Evolutionary conservation across 164 flowering plant species (phyloP).

Genomic region (Aristolochia californica): DNA sequence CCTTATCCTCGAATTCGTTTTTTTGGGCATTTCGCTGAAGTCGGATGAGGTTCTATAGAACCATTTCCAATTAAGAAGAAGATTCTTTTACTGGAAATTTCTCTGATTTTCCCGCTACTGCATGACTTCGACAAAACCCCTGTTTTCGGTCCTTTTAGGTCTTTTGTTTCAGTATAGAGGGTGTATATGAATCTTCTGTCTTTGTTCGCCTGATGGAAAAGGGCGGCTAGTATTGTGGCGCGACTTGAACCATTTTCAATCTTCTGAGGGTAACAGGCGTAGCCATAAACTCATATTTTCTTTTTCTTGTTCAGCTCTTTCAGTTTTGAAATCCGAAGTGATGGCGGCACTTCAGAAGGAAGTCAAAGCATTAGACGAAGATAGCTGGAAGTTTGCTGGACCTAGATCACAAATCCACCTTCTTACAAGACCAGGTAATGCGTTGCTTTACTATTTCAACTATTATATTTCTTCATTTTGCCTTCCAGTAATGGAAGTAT

Average conservation of each 20-base stretch:
- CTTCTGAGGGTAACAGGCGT: too few species aligned
- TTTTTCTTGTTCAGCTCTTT: slow-evolving; percentile 8
- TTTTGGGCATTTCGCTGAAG: too few species aligned
- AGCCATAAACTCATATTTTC: not conserved
- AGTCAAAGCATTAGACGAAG: slow-evolving; percentile 87
- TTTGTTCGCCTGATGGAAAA: not conserved
- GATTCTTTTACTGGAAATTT: too few species aligned
- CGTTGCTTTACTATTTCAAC: not conserved
- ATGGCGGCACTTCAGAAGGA: slow-evolving; percentile 65
- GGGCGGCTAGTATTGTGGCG: not conserved
- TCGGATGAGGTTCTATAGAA: too few species aligned
- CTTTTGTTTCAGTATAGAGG: too few species aligned
- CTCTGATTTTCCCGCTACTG: too few species aligned
- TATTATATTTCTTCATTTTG: not conserved
- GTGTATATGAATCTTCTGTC: not conserved
- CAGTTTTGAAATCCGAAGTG: slow-evolving; percentile 63
- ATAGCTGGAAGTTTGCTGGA: slow-evolving; percentile 84
- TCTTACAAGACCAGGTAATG: slow-evolving; percentile 50
- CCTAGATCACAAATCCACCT: slow-evolving; percentile 85
- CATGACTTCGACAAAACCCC: not conserved
- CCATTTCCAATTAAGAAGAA: too few species aligned
- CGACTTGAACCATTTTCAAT: too few species aligned
- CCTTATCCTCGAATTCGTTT: too few species aligned
- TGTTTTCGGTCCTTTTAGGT: not conserved
- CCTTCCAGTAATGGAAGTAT: too few species aligned